These are phyloP conservation scores for Phytophthora rubi DNA, from an alignment of 352 stramenopile genomes.

Conservation along the genomic window DNA sequence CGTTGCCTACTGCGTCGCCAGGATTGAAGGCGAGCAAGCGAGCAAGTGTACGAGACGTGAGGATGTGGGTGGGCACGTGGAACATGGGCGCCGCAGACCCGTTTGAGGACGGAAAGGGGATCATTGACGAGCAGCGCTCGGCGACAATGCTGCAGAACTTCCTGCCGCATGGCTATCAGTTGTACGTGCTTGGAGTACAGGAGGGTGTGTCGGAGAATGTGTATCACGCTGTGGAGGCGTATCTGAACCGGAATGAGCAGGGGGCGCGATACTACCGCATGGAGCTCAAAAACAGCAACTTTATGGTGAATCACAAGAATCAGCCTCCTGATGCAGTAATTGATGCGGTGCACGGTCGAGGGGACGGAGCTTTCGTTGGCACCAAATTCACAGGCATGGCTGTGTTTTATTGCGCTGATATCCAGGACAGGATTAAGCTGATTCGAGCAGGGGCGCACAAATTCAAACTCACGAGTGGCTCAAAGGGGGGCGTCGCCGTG, in stretches of 20 bases:
- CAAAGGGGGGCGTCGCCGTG: constrained; percentile 81
- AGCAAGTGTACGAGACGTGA: constrained; percentile 54
- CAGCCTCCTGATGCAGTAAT: constrained; percentile 71
- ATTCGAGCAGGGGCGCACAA: constrained; percentile 79
- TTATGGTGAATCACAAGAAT: constrained; percentile 71
- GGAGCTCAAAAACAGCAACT: constrained; percentile 80
- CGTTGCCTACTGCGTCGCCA: constrained; percentile 30
- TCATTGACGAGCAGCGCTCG: constrained; percentile 80
- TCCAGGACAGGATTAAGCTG: constrained; percentile 73
- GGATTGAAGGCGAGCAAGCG: constrained; percentile 40
- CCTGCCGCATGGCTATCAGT: constrained; percentile 78
- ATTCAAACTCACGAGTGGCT: constrained; percentile 83
- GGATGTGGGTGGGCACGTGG: constrained; percentile 87
- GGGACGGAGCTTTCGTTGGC: constrained; percentile 82
- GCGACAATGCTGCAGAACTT: constrained; percentile 78
- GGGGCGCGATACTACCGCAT: constrained; percentile 71
- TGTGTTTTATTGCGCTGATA: constrained; percentile 68
- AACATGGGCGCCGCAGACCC: constrained; percentile 87
- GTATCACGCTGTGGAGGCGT: constrained; percentile 81
- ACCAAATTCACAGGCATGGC: constrained; percentile 89
- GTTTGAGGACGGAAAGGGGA: constrained; percentile 71
- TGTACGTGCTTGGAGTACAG: constrained; percentile 89
- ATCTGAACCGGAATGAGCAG: constrained; percentile 74
- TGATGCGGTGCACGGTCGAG: constrained; percentile 79
- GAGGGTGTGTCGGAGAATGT: constrained; percentile 88